phyloP scores from a whole-genome alignment of 2,329 filamentous ascomycete genomes.

The Kalmusia sp. region DNA sequence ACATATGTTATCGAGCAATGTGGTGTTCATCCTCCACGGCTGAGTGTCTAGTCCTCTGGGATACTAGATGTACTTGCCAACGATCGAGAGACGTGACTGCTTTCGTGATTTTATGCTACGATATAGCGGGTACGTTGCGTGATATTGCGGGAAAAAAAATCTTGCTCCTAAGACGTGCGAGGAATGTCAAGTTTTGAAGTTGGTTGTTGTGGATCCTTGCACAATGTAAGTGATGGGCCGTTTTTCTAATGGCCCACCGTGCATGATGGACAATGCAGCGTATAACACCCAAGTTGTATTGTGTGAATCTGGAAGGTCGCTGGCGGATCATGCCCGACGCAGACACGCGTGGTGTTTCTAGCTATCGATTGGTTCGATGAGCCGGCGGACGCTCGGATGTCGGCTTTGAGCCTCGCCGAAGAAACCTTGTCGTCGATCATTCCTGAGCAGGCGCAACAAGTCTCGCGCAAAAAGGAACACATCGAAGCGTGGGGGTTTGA shows the following conservation, averaged over 20 bases:
- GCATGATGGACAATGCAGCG: not conserved
- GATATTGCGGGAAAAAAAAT: no score
- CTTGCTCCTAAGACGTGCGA: no score
- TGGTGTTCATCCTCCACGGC: no score
- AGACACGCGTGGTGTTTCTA: not conserved
- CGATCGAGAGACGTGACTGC: no score
- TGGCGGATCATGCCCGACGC: not conserved
- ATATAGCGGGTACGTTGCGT: no score
- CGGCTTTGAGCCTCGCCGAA: not conserved
- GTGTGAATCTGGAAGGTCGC: not conserved
- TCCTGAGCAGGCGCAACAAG: not conserved
- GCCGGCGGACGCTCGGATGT: not conserved
- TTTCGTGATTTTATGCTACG: no score
- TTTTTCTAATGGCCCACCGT: not conserved
- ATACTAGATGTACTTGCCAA: no score
- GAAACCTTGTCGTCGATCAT: slow-evolving; percentile 4
- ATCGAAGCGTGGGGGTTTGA: not conserved
- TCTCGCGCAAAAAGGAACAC: not conserved
- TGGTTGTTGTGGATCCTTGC: not conserved
- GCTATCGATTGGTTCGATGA: not conserved
- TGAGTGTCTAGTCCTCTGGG: no score
- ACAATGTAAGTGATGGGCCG: not conserved
- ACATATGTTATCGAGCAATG: no score
- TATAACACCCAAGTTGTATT: not conserved
- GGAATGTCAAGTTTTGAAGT: not conserved